These are phyloP conservation scores for Glycine soja DNA, from an alignment of 306 rosid genomes.

Conservation along the genomic window DNA sequence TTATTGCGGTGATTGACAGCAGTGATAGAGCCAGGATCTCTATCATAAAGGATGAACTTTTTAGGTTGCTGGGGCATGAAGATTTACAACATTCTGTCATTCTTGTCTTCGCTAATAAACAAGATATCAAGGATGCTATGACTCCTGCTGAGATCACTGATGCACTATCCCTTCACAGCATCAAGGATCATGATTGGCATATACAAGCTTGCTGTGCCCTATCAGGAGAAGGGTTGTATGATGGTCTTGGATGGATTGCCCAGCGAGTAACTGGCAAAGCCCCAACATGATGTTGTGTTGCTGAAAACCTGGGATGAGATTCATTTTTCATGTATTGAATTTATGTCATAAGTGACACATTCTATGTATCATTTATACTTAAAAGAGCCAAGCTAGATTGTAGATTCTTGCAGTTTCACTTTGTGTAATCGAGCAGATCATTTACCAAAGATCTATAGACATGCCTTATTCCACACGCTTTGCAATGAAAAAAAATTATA, in stretches of 20 bases:
- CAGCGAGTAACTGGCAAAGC: conserved; percentile 79
- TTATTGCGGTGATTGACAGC: conserved; percentile 91
- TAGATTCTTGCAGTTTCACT: conserved; percentile 54
- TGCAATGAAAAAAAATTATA: background rate
- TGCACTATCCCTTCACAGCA: conserved; percentile 91
- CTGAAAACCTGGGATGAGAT: conserved; percentile 3
- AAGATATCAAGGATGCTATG: conserved; percentile 96
- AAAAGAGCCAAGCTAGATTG: conserved; percentile 44
- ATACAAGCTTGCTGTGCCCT: conserved; percentile 96
- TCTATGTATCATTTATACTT: conserved; percentile 56
- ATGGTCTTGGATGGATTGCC: conserved; percentile 97
- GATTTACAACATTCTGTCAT: conserved; percentile 83
- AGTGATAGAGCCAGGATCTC: conserved; percentile 92
- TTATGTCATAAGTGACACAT: conserved; percentile 47
- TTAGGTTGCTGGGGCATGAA: conserved; percentile 90
- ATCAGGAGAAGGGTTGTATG: conserved; percentile 88
- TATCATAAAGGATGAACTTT: conserved; percentile 89
- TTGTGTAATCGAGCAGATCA: conserved; percentile 36
- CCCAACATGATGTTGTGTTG: conserved; percentile 51
- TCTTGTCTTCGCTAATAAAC: conserved; percentile 88
- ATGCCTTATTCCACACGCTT: background rate
- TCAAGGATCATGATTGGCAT: conserved; percentile 99
- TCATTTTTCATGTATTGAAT: conserved; percentile 49
- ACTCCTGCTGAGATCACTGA: conserved; percentile 95
- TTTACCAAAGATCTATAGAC: background rate